Evolutionary conservation across 2,329 filamentous ascomycete genomes (phyloP), one percentile per base, ranked within the genome.

Genomic region (Metarhizium guizhouense): DNA sequence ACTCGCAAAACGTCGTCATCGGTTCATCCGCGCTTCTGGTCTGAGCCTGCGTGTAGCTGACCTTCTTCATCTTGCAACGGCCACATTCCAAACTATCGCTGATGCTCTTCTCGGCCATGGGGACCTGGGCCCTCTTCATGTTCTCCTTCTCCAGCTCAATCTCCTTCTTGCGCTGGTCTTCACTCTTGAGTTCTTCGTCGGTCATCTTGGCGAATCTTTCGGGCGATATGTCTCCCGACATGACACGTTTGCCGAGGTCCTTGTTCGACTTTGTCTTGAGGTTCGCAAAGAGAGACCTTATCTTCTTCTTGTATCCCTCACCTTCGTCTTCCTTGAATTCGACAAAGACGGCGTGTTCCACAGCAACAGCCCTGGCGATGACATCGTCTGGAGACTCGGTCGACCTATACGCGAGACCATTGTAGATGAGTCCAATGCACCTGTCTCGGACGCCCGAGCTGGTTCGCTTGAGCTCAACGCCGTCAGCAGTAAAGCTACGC

Each of bases 91-190:
- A 80, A 56, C 86, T 89, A 68, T 88, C 87, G 69, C 86, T 91
- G 74, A 96, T 90, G 68, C 87, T 92, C 80, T 91, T 94, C 74
- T 96, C 87, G 18, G 85, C 88, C 78, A 92, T 88, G 56, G 93
- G 89, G 11, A 95, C 92, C 85, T 97, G 95, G 1, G 94, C 90
- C 72, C 93, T 90, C 76, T 91, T 91, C 88, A 97, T 92, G 73
- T 99, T 99, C 74, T 96, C 90, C 73, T 88, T 84, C 68, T 91
- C 81, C 52, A 96, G 80, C 70, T 84, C 84, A 63, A 82, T 76
- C 63, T 96, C 91, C 67, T 86, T 82, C 64, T 83, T 84, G 58
- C 85, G 84, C 72, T 89, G 87, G 71, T 94, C 85, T 52, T 85
- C 86, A 51, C 88, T 94, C 76, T 95, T 95, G 68, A 99, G 83